Evolutionary conservation across 768 basidiomycete genomes (phyloP).

Genomic region (Lyophyllum shimeji): DNA sequence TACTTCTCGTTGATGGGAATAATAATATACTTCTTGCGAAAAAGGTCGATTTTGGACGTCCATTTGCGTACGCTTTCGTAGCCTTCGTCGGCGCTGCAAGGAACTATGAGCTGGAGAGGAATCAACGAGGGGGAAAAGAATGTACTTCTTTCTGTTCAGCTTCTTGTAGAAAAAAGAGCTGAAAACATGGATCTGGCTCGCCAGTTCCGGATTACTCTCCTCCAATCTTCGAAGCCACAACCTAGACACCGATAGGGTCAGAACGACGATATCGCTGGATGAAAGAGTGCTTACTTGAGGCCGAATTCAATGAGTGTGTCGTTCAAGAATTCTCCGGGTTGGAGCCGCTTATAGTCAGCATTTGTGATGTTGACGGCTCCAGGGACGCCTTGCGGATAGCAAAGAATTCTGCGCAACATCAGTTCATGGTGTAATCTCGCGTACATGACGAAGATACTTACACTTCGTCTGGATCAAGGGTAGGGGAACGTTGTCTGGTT

Average conservation of each 20-base stretch:
- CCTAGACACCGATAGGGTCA: constrained; percentile 36
- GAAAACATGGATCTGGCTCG: constrained; percentile 83
- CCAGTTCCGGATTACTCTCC: constrained; percentile 54
- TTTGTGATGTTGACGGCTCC: constrained; percentile 82
- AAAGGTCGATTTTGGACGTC: constrained; percentile 88
- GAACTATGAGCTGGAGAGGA: constrained; percentile 4
- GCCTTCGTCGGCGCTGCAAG: constrained; percentile 51
- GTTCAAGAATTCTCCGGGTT: constrained; percentile 86
- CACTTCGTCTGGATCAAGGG: constrained; percentile 64
- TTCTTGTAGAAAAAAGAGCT: constrained; percentile 99
- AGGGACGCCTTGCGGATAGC: constrained; percentile 68
- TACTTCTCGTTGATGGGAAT: constrained; percentile 98
- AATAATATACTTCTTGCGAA: constrained; percentile 89
- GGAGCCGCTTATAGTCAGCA: constrained; percentile 72
- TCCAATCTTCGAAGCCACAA: constrained; percentile 67
- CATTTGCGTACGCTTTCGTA: constrained; percentile 90
- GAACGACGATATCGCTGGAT: not conserved
- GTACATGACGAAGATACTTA: constrained; percentile 28
- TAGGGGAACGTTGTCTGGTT: constrained; percentile 19
- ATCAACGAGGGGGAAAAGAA: not conserved
- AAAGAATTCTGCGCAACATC: constrained; percentile 53
- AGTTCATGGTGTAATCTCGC: not conserved
- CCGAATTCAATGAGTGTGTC: constrained; percentile 97
- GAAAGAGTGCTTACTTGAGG: constrained; percentile 64
- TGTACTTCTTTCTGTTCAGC: constrained; percentile 68